Conservation (phyloP, 768 basidiomycete genomes). For the Terana coerulea region DNA sequence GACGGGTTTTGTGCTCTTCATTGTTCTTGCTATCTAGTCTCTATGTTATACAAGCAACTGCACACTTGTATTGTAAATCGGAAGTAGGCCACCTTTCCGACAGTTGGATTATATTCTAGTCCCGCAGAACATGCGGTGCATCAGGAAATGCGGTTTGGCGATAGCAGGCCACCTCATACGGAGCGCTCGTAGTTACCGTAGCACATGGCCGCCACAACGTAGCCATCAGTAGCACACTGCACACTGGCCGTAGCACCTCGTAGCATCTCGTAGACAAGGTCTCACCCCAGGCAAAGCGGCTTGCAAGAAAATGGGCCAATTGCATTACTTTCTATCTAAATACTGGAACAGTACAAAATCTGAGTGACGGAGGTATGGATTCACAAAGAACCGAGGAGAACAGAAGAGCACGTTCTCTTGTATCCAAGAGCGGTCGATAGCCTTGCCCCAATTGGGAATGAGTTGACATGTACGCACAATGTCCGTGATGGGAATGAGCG, state of each 20-base stretch:
- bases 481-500: conserved; percentile 21
- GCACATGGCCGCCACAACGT: too few species aligned
- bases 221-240: not conserved
- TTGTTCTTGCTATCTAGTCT: too few species aligned
- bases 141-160: not conserved
- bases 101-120: too few species aligned
- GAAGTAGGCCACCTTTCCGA: too few species aligned
- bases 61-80: too few species aligned
- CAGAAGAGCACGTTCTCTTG: conserved; percentile 12
- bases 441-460: conserved; percentile 20
- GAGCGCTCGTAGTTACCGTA: not conserved
- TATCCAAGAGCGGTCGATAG: conserved; percentile 9
- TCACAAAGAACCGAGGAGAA: conserved; percentile 13
- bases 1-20: too few species aligned
- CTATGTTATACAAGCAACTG: too few species aligned
- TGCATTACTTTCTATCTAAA: not conserved
- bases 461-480: conserved; percentile 30
- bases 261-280: too few species aligned
- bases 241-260: too few species aligned
- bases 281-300: not conserved
- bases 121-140: too few species aligned
- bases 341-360: conserved; percentile 13
- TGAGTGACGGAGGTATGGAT: conserved; percentile 14
- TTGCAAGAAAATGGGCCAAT: not conserved
- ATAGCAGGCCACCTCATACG: not conserved